Base-by-base conservation (phyloP, 2,329 filamentous ascomycete genomes). In the Aspergillus sp. region DNA sequence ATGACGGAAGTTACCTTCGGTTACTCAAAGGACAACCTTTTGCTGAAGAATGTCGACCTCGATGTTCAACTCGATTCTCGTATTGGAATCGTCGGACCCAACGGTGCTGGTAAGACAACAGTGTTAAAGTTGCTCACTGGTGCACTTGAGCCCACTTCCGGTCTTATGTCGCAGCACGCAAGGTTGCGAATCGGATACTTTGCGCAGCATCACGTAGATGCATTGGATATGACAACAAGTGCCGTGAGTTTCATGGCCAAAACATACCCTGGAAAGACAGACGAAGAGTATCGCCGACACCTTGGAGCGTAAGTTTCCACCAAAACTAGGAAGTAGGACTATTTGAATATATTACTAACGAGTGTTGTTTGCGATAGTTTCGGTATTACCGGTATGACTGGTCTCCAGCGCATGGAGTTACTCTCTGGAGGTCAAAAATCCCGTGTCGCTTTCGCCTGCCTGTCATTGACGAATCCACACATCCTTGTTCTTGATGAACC, bases 21-120 rank as follows among this genome's bases (percentile, higher is more conserved):
- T 49, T 99, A 99, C 78, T 85, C 79, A 6, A 79, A 82, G 61
- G 92, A 96, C 71, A 91, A 90, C 12, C 85, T 88, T 23, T 83
- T 99, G 43, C 85, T 99, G 43, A 85, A 79, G 64, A 87, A 96
- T 67, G 90, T 99, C 59, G 95, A 99, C 70, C 83, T 99, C 23
- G 93, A 98, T 73, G 95, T 99, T 15, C 95, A 99, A 76, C 88
- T 99, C 43, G 95, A 99, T 78, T 98, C 93, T 8, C 90, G 95
- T 63, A 99, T 99, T 68, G 95, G 95, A 71, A 99, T 99, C 71
- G 93, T 99, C n/a, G 95, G 95, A 15, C 95, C 95, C 70, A 99
- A 99, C 82, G 95, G 95, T 77, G 95, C 95, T 45, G 95, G 95
- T 83, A 99, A 99, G 79, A 99, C 95, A 3, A 99, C 95, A 0